Evolutionary conservation across 345 rosid genomes (phyloP).

Genomic region (Sapria himalayana): DNA sequence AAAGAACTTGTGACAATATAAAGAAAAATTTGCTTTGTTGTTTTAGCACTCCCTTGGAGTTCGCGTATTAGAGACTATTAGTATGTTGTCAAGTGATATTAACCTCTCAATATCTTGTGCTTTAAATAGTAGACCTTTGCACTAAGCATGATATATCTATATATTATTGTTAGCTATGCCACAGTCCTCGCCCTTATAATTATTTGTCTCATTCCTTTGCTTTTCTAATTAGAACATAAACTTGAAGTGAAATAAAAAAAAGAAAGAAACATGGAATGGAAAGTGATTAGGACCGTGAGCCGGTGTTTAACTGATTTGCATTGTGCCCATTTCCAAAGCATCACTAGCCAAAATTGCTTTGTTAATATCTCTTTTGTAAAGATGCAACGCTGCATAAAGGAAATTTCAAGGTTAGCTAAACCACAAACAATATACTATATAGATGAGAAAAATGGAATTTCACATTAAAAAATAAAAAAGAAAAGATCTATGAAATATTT

Average conservation of each 20-base stretch:
- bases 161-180: too few relatives aligned
- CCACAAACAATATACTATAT: too few relatives aligned
- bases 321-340: conserved; percentile 17
- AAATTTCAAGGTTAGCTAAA: too few relatives aligned
- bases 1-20: background rate
- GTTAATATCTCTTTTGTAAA: conserved; percentile 16
- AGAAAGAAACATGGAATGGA: conserved; percentile 12
- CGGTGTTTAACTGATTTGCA: conserved; percentile 15
- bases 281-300: conserved; percentile 18
- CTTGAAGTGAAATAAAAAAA: background rate
- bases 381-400: conserved; percentile 11
- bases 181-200: too few relatives aligned
- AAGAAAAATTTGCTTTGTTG: too few relatives aligned
- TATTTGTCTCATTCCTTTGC: too few relatives aligned
- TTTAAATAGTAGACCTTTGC: too few relatives aligned
- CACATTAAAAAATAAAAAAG: too few relatives aligned
- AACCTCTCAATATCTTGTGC: background rate
- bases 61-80: background rate
- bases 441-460: too few relatives aligned
- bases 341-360: conserved; percentile 15
- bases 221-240: too few relatives aligned
- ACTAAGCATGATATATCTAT: too few relatives aligned
- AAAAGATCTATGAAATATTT: too few relatives aligned
- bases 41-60: background rate
- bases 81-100: background rate